phyloP scores from a whole-genome alignment of 2,329 filamentous ascomycete species.

The Exophiala calicioides region DNA sequence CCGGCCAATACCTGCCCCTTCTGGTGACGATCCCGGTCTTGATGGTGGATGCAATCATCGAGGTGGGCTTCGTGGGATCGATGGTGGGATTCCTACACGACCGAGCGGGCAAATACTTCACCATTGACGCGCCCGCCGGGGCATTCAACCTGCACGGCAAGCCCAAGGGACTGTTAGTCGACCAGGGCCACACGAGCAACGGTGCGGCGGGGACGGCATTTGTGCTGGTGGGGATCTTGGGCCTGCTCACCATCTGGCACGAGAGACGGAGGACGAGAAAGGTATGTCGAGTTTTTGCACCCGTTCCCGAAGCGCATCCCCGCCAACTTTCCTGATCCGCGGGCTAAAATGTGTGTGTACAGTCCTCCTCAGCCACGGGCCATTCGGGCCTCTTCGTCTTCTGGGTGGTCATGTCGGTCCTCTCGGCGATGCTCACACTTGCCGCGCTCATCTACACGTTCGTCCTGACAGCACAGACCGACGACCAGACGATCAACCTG shows the following conservation, averaged over 20 bases:
- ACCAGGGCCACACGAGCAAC: conserved; percentile 32
- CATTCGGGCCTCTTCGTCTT: conserved; percentile 21
- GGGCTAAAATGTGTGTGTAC: too few species aligned
- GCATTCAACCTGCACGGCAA: conserved; percentile 29
- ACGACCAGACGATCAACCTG: conserved; percentile 30
- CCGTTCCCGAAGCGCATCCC: too few species aligned
- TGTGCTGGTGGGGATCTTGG: conserved; percentile 26
- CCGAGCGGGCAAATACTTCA: conserved; percentile 28
- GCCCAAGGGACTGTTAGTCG: conserved; percentile 16
- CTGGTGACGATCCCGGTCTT: conserved; percentile 12
- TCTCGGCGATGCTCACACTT: conserved; percentile 25
- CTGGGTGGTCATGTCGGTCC: conserved; percentile 27
- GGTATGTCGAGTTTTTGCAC: conserved; percentile 7
- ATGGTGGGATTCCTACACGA: conserved; percentile 31
- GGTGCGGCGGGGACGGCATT: conserved; percentile 31
- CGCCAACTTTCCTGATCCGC: too few species aligned
- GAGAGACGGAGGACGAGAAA: conserved; percentile 17
- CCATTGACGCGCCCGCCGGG: conserved; percentile 20
- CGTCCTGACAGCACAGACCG: conserved; percentile 23
- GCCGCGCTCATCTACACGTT: conserved; percentile 30
- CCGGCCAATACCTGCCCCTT: conserved; percentile 5
- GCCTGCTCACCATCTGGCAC: conserved; percentile 25
- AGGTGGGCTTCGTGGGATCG: conserved; percentile 27
- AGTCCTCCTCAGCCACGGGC: conserved; percentile 2
- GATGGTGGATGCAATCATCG: conserved; percentile 27